phyloP scores from a whole-genome alignment of 1,284 basidiomycete genomes.

The Cutaneotrichosporon cavernicola region DNA sequence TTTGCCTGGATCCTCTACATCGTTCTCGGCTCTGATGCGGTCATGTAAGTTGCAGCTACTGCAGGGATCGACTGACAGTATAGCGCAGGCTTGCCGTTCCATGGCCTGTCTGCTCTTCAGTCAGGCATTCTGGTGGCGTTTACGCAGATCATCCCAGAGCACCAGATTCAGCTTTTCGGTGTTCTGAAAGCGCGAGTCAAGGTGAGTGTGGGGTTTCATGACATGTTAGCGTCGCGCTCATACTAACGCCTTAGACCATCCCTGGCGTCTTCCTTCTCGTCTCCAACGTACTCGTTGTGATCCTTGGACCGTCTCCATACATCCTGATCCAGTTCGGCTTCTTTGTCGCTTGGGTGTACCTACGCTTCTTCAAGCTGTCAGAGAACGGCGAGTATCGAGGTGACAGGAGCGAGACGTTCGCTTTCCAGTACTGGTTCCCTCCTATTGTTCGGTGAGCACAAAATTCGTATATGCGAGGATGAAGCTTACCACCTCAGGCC shows the following conservation, averaged over 20 bases:
- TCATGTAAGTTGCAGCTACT: conserved; percentile 59
- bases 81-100: conserved; percentile 84
- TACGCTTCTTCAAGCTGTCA: conserved; percentile 93
- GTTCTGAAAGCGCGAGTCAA: conserved; percentile 84
- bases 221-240: not conserved
- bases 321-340: conserved; percentile 98
- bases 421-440: conserved; percentile 96
- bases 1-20: conserved; percentile 52
- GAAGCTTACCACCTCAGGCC: conserved; percentile 54
- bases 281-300: conserved; percentile 80
- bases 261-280: conserved; percentile 92
- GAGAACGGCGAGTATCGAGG: conserved; percentile 61
- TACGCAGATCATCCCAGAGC: conserved; percentile 95
- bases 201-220: conserved; percentile 55
- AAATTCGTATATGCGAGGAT: conserved; percentile 14
- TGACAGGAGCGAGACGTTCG: conserved; percentile 92
- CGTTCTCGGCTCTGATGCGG: conserved; percentile 46
- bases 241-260: conserved; percentile 60
- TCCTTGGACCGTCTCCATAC: conserved; percentile 89
- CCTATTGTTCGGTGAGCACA: conserved; percentile 77
- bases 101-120: conserved; percentile 90
- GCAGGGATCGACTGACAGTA: conserved; percentile 8
- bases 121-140: conserved; percentile 89
- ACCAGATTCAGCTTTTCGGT: conserved; percentile 90
- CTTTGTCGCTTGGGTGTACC: conserved; percentile 91